phyloP scores from a whole-genome alignment of 1,284 basidiomycete species.

The Puccinia coronata region DNA sequence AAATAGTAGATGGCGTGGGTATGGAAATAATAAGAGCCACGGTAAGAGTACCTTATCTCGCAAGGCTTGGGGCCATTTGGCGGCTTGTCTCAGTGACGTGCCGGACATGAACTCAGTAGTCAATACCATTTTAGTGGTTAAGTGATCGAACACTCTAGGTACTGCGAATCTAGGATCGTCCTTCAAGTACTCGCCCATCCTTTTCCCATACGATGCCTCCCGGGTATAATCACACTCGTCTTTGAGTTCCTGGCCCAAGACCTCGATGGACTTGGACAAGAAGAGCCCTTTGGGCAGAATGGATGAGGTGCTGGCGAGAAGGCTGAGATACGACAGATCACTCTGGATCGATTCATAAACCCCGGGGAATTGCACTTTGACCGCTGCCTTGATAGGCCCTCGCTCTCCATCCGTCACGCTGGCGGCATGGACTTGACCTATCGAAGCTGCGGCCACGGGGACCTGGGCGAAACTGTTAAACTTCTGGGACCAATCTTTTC shows the following conservation, averaged over 20 bases:
- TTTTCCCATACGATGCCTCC: conserved; percentile 74
- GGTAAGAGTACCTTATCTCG: conserved; percentile 68
- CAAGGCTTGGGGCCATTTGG: conserved; percentile 63
- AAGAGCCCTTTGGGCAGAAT: conserved; percentile 86
- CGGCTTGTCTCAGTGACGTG: conserved; percentile 67
- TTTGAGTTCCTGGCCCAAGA: conserved; percentile 84
- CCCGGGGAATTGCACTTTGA: conserved; percentile 96
- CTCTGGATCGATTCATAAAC: conserved; percentile 81
- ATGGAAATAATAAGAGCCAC: background rate
- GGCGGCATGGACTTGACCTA: conserved; percentile 91
- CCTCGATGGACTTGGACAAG: conserved; percentile 80
- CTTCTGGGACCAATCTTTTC: conserved; percentile 70
- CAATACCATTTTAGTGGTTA: conserved; percentile 77
- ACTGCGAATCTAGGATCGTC: conserved; percentile 73
- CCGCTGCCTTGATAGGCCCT: conserved; percentile 68
- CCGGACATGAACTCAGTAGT: conserved; percentile 87
- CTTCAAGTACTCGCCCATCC: conserved; percentile 68
- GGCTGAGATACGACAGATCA: conserved; percentile 82
- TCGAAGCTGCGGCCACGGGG: conserved; percentile 93
- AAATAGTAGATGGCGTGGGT: background rate
- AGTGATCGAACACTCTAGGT: conserved; percentile 75
- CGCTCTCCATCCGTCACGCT: conserved; percentile 61
- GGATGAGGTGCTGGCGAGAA: conserved; percentile 75
- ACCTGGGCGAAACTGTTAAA: conserved; percentile 79
- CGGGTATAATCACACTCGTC: conserved; percentile 93